Base-by-base conservation (phyloP, 2,329 filamentous ascomycete genomes). In the Aspergillus eucalypticola region DNA sequence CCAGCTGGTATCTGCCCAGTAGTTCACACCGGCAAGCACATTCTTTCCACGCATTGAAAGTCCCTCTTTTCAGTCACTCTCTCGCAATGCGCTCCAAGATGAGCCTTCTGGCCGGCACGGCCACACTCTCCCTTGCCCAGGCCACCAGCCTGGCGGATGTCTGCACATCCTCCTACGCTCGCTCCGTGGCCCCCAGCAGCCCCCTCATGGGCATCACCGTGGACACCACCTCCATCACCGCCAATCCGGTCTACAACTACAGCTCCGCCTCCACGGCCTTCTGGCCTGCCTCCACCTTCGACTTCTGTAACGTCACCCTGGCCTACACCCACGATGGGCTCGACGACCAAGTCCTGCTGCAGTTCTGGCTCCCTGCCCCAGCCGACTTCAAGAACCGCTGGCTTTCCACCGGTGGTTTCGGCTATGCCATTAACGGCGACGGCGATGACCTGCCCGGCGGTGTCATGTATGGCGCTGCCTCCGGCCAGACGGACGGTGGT, bases 401-500 rank as follows among this genome's bases (percentile, higher is more conserved):
- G 67, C 79, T 80, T 54, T 74, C 78, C 6, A 75, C 68, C 15
- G 79, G 79, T 8, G 79, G 80, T 50, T 50, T 50, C 46, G 46
- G 46, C 10, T 50, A 50, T 7, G 46, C 46, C 46, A 50, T 50
- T 25, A 50, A 50, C 46, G 46, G 46, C 25, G 15, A 50, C 8
- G 5, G 46, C 29, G 27, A 25, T 10, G 25, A 50, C 46, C 25
- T 50, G 27, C 78, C 76, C 6, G 76, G 76, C 29, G 77, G 79
- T 56, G 72, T 81, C 17, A 58, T 67, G 19, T 81, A 81, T 51
- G 78, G 77, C 39, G 78, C 79, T 27, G 75, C 66, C 2, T 67
- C 70, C 1, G 80, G 79, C 53, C 73, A 73, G 42, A 81, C 79
- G 3, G 74, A 76, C 54, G 79, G 73, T 10, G 80, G 80, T 2